Evolutionary conservation across 331 rosid genomes (phyloP), one percentile per base, ranked within the genome.

Genomic region (Malus hybrid): DNA sequence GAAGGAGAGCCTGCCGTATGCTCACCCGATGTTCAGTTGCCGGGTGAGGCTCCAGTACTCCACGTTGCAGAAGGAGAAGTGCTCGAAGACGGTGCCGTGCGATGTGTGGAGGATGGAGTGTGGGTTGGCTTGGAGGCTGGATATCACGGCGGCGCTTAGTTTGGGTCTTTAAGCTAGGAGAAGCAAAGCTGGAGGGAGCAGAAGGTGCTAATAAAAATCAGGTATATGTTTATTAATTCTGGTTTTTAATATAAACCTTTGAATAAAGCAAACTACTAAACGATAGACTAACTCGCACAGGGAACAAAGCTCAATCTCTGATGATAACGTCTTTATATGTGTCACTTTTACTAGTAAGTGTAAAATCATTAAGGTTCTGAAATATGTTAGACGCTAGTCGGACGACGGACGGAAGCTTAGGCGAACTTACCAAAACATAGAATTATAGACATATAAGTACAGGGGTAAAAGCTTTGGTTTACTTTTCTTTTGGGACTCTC

Each of bases 101-200:
- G 94, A 87, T 77, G 91, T 80, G 70, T 89, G 88, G 90, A 78
- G 82, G 70, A 74, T 85, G 91, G 81, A 84, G 70, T 60, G 79
- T 32, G 87, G 87, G 78, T 84, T 76, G 82, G 91, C 91, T 72
- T 89, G 91, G 91, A 87, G 85, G 79, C 79, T 89, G 14, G 91
- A 89, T 86, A 88, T 84, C 59, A 83, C 80, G 65, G 86, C 91
- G 18, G 91, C 91, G 24, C 90, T 89, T 1, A 77, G 87, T 71
- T 78, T 89, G 82, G 91, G 87, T 39, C 88, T 77, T 74, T 74
- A 36, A 64, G 0, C 11, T 12, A 42, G 13, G 1, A 32, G 20
- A 1, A 50, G 56, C 56, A 50, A 1, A 50, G n/a, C 56, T 15
- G 8, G 56, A 50, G 8, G n/a, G 18, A 14, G 46, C 13, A 42